Evolutionary conservation across 768 basidiomycete species (phyloP).

Genomic region (Boletus sensibilis): DNA sequence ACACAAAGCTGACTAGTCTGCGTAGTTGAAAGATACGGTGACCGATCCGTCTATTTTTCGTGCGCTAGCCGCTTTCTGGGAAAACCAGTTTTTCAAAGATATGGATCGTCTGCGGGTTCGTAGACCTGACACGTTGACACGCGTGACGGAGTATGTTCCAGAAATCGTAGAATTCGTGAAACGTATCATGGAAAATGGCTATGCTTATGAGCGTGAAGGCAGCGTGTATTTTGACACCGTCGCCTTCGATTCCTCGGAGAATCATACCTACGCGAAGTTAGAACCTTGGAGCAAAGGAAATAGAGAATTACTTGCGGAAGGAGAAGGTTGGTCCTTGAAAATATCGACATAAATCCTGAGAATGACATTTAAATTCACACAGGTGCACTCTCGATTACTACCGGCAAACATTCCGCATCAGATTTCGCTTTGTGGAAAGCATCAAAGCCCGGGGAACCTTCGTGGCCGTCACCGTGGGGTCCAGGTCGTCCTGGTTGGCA

Average conservation of each 20-base stretch:
- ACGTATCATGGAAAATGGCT: conserved; percentile 82
- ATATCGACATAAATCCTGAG: neutral
- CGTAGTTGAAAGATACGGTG: conserved; percentile 73
- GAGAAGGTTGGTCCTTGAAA: conserved; percentile 63
- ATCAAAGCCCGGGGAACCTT: conserved; percentile 93
- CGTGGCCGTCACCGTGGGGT: conserved; percentile 97
- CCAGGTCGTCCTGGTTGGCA: conserved; percentile 72
- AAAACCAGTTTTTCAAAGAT: conserved; percentile 84
- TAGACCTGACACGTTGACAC: conserved; percentile 86
- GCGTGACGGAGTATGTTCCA: conserved; percentile 96
- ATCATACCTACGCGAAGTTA: conserved; percentile 89
- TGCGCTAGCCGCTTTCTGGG: conserved; percentile 83
- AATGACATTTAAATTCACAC: neutral
- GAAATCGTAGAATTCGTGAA: conserved; percentile 91
- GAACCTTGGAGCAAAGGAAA: conserved; percentile 97
- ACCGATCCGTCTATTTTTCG: conserved; percentile 86
- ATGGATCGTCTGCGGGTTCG: conserved; percentile 88
- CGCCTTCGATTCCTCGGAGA: conserved; percentile 72
- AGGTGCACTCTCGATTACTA: conserved; percentile 58
- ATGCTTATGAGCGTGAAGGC: conserved; percentile 66
- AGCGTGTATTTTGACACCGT: conserved; percentile 91
- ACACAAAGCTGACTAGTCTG: conserved; percentile 7
- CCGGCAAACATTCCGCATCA: conserved; percentile 72
- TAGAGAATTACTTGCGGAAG: conserved; percentile 82
- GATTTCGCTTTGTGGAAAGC: conserved; percentile 99